These are phyloP conservation scores for Xylariaceae sp. DNA, from an alignment of 2,329 filamentous ascomycete genomes.

Conservation along the genomic window DNA sequence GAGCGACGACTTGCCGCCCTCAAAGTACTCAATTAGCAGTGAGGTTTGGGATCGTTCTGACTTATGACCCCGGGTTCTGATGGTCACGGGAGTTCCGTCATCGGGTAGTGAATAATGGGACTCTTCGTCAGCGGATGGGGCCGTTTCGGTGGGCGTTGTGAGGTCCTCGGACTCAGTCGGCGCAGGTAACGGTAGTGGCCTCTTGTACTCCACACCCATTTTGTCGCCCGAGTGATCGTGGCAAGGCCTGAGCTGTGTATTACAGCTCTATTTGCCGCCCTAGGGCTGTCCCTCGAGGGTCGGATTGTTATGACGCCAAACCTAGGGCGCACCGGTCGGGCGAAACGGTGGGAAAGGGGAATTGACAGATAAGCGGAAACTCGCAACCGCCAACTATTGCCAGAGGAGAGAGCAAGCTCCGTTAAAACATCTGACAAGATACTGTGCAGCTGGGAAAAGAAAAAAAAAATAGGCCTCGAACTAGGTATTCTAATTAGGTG, in stretches of 20 bases:
- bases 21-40: conserved; percentile 91
- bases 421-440: conserved; percentile 8
- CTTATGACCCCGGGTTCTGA: conserved; percentile 67
- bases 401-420: not conserved
- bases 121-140: conserved; percentile 60
- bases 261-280: conserved; percentile 18
- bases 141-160: conserved; percentile 59
- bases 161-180: conserved; percentile 70
- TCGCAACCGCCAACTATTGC: conserved; percentile 7
- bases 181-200: conserved; percentile 66
- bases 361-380: conserved; percentile 4
- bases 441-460: not conserved
- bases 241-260: conserved; percentile 20
- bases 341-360: not conserved
- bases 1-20: conserved; percentile 64
- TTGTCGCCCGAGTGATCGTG: conserved; percentile 33
- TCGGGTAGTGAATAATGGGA: conserved; percentile 78
- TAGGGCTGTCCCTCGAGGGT: conserved; percentile 8
- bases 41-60: conserved; percentile 74
- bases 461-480: not conserved
- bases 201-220: conserved; percentile 55
- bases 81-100: conserved; percentile 87
- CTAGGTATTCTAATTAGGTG: conserved; percentile 4
- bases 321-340: conserved; percentile 4
- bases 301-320: not conserved